Evolutionary conservation across 305 asterid genomes (phyloP), one percentile per base, ranked within the genome.

Genomic region (Fraxinus xanthoxyloides): DNA sequence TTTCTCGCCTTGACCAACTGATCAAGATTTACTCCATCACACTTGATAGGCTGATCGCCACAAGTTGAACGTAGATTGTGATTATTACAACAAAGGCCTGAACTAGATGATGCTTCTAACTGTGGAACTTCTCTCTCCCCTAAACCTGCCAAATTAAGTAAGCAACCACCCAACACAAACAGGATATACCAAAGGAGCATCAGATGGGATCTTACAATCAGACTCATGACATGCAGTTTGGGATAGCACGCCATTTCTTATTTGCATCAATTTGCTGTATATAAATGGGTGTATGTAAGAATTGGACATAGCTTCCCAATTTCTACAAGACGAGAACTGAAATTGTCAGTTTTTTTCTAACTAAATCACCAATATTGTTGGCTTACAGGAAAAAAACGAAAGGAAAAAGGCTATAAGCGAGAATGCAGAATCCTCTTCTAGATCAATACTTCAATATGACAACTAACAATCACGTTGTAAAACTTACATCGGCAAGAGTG

Each of bases 61-160:
- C 91, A 82, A 78, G 84, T 77, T 61, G 87, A 82, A 80, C 81
- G 91, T 76, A 73, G 85, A 82, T 78, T 84, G 61, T 85, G 89
- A 76, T 86, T 89, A 86, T 86, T 88, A 84, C 97, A 93, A 87
- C 94, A 92, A 87, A 85, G 88, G 75, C 93, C 98, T 34, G 95
- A 87, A 86, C 97, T 95, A 72, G 97, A 94, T 83, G 98, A 90
- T 80, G 95, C 93, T 86, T 91, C 91, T 43, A 88, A 81, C 81
- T 85, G 93, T 40, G 96, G 92, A 89, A 82, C 87, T 81, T 90
- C 94, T 80, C 92, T 87, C 32, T 87, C 93, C 84, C 90, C 87
- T 84, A 87, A 80, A 86, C 90, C 98, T 93, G 95, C 83, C 80
- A 84, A 83, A 73, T 63, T 69, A 80, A 81, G 70, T 85, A 82